A percentile compares a stretch with the other conserved stretches of the same genome.
Conservation (phyloP, 2,329 filamentous ascomycete genomes). For the Camillea tinctor region DNA sequence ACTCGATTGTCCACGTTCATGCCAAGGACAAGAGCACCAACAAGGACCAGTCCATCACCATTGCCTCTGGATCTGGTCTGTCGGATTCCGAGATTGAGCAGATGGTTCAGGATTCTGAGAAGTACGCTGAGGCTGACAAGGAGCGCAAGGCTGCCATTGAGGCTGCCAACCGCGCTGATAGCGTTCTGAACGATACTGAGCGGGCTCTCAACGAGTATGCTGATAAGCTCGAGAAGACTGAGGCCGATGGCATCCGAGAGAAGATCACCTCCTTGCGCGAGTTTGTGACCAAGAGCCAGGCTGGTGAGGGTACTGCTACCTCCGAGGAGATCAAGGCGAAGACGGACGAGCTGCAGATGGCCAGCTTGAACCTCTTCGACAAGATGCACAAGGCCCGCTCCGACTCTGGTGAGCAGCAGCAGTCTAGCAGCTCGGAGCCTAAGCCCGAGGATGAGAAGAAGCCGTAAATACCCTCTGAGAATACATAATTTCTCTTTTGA, state of each 20-base stretch:
- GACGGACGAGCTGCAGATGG: constrained; percentile 96
- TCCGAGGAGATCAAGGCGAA: constrained; percentile 96
- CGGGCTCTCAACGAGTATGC: constrained; percentile 96
- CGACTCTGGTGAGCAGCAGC: constrained; percentile 60
- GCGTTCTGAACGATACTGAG: constrained; percentile 95
- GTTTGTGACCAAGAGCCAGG: constrained; percentile 91
- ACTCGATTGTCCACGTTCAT: constrained; percentile 96
- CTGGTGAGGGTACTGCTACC: constrained; percentile 81
- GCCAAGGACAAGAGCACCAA: constrained; percentile 99
- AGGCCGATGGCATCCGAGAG: constrained; percentile 89
- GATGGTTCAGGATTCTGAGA: constrained; percentile 98
- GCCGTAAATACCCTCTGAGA: constrained; percentile 46
- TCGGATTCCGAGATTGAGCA: constrained; percentile 91
- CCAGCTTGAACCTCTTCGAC: constrained; percentile 95
- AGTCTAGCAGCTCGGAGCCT: constrained; percentile 41
- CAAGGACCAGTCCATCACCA: constrained; percentile 99
- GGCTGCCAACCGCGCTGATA: constrained; percentile 95
- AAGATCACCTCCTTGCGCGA: constrained; percentile 86
- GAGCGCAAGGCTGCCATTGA: constrained; percentile 95
- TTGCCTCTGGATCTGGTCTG: constrained; percentile 95
- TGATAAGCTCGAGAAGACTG: constrained; percentile 93
- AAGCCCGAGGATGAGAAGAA: constrained; percentile 64
- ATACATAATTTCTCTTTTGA: constrained; percentile 16
- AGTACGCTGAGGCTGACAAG: constrained; percentile 92
- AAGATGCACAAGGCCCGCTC: constrained; percentile 98